phyloP scores from a whole-genome alignment of 1,284 basidiomycete genomes.

The Ustanciosporium gigantosporum region DNA sequence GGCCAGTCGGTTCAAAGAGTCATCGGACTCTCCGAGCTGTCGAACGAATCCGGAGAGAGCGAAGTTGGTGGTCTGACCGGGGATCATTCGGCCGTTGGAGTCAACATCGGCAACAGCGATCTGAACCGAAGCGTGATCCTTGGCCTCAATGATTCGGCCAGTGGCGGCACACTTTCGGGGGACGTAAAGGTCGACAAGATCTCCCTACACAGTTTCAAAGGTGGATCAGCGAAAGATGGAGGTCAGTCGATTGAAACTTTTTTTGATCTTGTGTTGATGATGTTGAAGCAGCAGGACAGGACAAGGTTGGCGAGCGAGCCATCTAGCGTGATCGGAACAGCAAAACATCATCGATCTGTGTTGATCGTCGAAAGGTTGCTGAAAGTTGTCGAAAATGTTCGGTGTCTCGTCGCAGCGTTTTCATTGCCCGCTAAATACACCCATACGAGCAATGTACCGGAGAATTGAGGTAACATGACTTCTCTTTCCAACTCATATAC shows the following conservation, averaged over 20 bases:
- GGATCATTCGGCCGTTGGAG: conserved; percentile 82
- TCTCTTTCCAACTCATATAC: too few species aligned
- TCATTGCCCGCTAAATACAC: too few species aligned
- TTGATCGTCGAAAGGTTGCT: too few species aligned
- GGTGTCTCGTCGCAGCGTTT: too few species aligned
- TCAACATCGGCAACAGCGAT: conserved; percentile 94
- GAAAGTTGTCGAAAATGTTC: too few species aligned
- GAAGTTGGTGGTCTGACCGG: conserved; percentile 81
- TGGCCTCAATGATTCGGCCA: conserved; percentile 95
- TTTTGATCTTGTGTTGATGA: neutral
- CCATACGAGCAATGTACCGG: too few species aligned
- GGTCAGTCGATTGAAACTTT: neutral
- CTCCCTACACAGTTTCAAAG: conserved; percentile 75
- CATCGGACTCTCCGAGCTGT: conserved; percentile 94
- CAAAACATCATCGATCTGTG: too few species aligned
- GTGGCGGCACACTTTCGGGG: conserved; percentile 83
- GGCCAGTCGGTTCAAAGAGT: conserved; percentile 93
- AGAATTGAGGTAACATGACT: too few species aligned
- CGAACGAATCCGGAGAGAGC: conserved; percentile 92
- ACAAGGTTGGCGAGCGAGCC: too few species aligned
- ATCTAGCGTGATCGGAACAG: too few species aligned
- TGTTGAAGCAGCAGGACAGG: too few species aligned
- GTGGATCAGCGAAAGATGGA: neutral
- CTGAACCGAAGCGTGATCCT: conserved; percentile 98
- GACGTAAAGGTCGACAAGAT: conserved; percentile 99